Evolutionary conservation across 345 rosid species (phyloP).

Genomic region (Populus deltoides): DNA sequence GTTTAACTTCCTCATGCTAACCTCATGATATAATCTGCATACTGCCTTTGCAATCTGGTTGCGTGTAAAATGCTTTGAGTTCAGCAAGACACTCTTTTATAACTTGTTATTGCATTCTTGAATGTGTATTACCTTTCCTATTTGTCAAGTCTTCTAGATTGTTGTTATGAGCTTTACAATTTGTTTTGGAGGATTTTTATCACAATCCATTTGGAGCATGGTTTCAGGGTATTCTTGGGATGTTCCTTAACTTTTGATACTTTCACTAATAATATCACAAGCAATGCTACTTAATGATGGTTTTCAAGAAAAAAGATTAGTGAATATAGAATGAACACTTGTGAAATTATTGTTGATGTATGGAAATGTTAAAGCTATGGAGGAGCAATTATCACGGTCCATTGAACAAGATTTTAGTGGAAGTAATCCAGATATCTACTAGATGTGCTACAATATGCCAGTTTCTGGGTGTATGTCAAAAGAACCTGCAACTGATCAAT

Average conservation of each 20-base stretch:
- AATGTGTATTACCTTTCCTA: not conserved
- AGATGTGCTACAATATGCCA: not conserved
- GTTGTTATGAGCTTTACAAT: not conserved
- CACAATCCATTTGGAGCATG: not conserved
- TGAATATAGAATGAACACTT: not conserved
- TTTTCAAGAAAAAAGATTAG: not conserved
- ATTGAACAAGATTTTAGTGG: not conserved
- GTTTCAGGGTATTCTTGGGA: not conserved
- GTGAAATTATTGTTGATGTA: not conserved
- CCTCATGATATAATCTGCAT: not conserved
- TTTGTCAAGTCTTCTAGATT: not conserved
- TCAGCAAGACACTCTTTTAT: not conserved
- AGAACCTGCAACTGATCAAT: not conserved
- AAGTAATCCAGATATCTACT: not conserved
- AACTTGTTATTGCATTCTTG: not conserved
- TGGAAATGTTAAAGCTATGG: not conserved
- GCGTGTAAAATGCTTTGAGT: slow-evolving; percentile 3
- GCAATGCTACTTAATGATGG: not conserved
- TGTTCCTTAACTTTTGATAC: not conserved
- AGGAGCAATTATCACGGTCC: not conserved
- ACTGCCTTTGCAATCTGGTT: not conserved
- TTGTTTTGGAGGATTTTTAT: not conserved
- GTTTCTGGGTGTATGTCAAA: not conserved
- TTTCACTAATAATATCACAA: not conserved
- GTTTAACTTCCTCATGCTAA: not conserved